Percentiles rank a stretch among this genome's conserved stretches.
phyloP scores from a whole-genome alignment of 2,329 filamentous ascomycete genomes.

The Blastomyces gilchristii region DNA sequence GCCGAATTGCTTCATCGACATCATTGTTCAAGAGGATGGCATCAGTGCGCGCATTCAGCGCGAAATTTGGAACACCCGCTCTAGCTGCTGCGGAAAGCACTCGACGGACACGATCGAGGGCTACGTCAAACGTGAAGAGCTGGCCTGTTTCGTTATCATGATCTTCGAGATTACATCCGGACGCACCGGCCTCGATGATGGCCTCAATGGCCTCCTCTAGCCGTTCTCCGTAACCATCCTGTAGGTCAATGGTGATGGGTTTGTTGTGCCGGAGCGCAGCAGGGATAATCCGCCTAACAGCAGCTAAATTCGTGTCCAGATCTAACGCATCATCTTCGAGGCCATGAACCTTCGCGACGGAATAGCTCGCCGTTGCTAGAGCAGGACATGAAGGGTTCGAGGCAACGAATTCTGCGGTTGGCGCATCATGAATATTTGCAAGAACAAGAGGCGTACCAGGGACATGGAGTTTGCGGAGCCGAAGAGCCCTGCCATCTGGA shows the following conservation, averaged over 20 bases:
- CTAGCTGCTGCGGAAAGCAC: conserved; percentile 23
- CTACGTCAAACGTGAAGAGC: conserved; percentile 36
- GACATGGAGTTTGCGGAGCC: conserved; percentile 35
- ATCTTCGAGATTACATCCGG: conserved; percentile 53
- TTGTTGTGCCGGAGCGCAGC: conserved; percentile 34
- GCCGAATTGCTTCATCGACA: conserved; percentile 42
- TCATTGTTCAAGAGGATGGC: conserved; percentile 33
- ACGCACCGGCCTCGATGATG: conserved; percentile 41
- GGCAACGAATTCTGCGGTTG: conserved; percentile 38
- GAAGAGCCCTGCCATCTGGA: conserved; percentile 11
- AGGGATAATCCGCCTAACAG: conserved; percentile 37
- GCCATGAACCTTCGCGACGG: conserved; percentile 40
- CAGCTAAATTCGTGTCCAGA: conserved; percentile 42
- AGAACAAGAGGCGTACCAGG: conserved; percentile 44
- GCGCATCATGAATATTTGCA: conserved; percentile 46
- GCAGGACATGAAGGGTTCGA: conserved; percentile 28
- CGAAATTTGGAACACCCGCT: conserved; percentile 45
- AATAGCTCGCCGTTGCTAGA: conserved; percentile 44
- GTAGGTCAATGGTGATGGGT: conserved; percentile 49
- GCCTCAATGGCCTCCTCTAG: conserved; percentile 38
- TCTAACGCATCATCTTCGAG: conserved; percentile 42
- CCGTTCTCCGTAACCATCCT: conserved; percentile 48
- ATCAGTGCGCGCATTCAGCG: conserved; percentile 50
- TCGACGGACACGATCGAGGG: conserved; percentile 39
- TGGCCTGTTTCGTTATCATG: conserved; percentile 29